phyloP scores from a whole-genome alignment of 2,329 filamentous ascomycete genomes.

The Gaeumannomyces tritici region DNA sequence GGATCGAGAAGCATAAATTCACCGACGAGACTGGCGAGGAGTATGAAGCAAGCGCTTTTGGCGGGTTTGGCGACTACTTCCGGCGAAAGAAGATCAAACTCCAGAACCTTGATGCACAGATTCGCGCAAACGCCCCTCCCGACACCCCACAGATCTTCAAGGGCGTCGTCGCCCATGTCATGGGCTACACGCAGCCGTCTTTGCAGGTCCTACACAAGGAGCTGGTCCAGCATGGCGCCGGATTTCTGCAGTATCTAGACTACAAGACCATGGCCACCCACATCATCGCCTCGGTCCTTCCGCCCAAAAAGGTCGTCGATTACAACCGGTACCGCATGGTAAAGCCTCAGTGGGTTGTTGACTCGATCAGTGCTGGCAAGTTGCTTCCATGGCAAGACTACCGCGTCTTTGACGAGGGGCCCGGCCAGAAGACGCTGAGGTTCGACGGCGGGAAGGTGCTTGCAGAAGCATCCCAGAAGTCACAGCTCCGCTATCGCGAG shows the following conservation, averaged over 20 bases:
- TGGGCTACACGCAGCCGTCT: slow-evolving; percentile 91
- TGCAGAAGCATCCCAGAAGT: slow-evolving; percentile 52
- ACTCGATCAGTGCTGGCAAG: slow-evolving; percentile 74
- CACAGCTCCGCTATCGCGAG: slow-evolving; percentile 60
- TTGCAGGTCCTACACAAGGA: slow-evolving; percentile 78
- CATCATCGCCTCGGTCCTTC: slow-evolving; percentile 83
- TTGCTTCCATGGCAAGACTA: slow-evolving; percentile 82
- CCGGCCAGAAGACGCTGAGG: slow-evolving; percentile 67
- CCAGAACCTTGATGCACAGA: slow-evolving; percentile 81
- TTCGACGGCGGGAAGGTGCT: slow-evolving; percentile 56
- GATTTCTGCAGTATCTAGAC: slow-evolving; percentile 89
- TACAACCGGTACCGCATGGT: slow-evolving; percentile 84
- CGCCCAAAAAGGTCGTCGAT: slow-evolving; percentile 87
- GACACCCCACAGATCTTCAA: slow-evolving; percentile 82
- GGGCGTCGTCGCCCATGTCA: slow-evolving; percentile 83
- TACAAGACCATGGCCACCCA: slow-evolving; percentile 93
- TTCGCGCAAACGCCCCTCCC: slow-evolving; percentile 52
- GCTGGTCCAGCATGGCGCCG: slow-evolving; percentile 87
- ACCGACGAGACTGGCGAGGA: slow-evolving; percentile 79
- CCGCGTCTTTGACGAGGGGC: slow-evolving; percentile 74
- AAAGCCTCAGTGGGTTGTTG: slow-evolving; percentile 88
- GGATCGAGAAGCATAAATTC: slow-evolving; percentile 60
- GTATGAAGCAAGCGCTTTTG: slow-evolving; percentile 78
- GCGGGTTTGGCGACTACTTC: slow-evolving; percentile 87
- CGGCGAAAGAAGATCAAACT: slow-evolving; percentile 94